These are phyloP conservation scores for Ophiostoma perfectum DNA, from an alignment of 2,329 filamentous ascomycete species.

Conservation along the genomic window DNA sequence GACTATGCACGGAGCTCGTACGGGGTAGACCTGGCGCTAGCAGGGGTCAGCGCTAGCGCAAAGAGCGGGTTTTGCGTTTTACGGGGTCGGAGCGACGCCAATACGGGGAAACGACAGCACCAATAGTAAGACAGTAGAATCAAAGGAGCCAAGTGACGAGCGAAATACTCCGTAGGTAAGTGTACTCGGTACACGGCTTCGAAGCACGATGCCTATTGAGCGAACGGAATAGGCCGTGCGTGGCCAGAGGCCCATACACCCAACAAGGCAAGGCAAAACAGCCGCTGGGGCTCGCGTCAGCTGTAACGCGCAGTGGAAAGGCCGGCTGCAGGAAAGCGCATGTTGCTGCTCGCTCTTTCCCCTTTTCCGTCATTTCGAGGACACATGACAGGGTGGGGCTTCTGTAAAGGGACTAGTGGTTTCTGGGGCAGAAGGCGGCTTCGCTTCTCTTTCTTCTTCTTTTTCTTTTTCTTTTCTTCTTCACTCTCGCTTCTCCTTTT, in stretches of 20 bases:
- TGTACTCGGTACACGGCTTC: too few relatives aligned
- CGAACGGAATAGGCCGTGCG: too few relatives aligned
- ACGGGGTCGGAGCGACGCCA: slow-evolving; percentile 18
- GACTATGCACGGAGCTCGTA: slow-evolving; percentile 11
- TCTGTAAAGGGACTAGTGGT: slow-evolving; percentile 16
- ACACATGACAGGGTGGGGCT: slow-evolving; percentile 21
- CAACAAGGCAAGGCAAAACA: too few relatives aligned
- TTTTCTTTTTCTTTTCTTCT: not conserved
- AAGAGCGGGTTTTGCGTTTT: slow-evolving; percentile 14
- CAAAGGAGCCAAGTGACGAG: not conserved
- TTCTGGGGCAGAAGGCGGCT: slow-evolving; percentile 13
- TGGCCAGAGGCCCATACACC: too few relatives aligned
- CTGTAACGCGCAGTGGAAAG: not conserved
- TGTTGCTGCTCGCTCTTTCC: not conserved
- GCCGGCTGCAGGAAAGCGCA: not conserved
- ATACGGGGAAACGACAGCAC: slow-evolving; percentile 15
- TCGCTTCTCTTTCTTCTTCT: not conserved
- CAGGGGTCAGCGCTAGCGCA: slow-evolving; percentile 14
- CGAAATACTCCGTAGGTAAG: not conserved
- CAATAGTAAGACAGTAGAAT: slow-evolving; percentile 1
- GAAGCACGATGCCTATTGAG: too few relatives aligned
- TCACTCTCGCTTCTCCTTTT: slow-evolving; percentile 10
- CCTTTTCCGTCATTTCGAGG: slow-evolving; percentile 13
- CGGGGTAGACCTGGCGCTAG: slow-evolving; percentile 16
- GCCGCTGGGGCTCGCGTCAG: too few relatives aligned